Evolutionary conservation across 371 early-diverging fungal species (phyloP).

Genomic region (Dinochytrium kinnereticum): DNA sequence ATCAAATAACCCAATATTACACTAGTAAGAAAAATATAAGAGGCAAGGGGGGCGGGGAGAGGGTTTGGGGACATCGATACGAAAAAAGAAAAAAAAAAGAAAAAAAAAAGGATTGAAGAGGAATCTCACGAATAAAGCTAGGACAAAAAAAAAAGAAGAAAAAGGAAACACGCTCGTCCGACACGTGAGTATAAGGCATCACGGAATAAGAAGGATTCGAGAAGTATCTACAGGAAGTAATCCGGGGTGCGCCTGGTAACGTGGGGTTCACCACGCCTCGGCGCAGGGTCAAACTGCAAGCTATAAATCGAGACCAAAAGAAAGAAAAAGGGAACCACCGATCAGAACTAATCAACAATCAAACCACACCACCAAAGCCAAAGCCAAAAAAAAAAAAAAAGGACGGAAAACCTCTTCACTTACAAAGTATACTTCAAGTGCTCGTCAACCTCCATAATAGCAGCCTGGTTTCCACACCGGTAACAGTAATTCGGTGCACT

Average conservation of each 20-base stretch:
- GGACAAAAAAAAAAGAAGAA: too few relatives aligned
- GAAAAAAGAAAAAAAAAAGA: too few relatives aligned
- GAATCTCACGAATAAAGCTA: too few relatives aligned
- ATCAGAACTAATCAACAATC: too few relatives aligned
- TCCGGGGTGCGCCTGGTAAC: conserved; percentile 98
- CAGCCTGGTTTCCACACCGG: conserved; percentile 80
- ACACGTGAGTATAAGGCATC: too few relatives aligned
- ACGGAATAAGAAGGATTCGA: too few relatives aligned
- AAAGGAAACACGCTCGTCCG: too few relatives aligned
- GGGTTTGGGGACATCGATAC: too few relatives aligned
- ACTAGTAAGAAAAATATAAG: too few relatives aligned
- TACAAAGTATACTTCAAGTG: conserved; percentile 93
- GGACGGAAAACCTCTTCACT: conserved; percentile 34
- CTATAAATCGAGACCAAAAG: conserved; percentile 45
- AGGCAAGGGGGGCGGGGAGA: too few relatives aligned
- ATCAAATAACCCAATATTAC: too few relatives aligned
- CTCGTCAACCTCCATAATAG: conserved; percentile 86
- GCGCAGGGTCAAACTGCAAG: conserved; percentile 99
- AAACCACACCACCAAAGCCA: neutral
- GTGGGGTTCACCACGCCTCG: conserved; percentile 96
- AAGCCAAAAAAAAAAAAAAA: neutral
- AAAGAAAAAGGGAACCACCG: neutral
- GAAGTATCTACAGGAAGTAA: conserved; percentile 90
- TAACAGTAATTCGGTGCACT: conserved; percentile 84
- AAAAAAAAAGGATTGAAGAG: too few relatives aligned